These are phyloP conservation scores for Calonectria naviculata DNA, from an alignment of 2,329 filamentous ascomycete species.

Conservation along the genomic window DNA sequence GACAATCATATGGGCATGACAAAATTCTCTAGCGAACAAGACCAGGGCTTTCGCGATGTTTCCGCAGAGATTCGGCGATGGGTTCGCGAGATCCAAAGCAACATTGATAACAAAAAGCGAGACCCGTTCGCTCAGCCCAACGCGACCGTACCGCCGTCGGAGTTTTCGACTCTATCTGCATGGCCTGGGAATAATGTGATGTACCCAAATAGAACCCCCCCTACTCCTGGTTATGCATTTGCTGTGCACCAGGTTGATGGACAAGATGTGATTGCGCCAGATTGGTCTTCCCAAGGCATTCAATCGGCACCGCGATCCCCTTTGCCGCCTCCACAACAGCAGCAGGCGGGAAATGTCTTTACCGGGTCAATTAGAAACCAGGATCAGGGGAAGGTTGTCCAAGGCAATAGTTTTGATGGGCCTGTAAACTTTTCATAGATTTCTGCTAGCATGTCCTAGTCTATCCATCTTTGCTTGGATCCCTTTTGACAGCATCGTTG, in stretches of 20 bases:
- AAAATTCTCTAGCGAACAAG: not conserved
- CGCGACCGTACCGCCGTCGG: not conserved
- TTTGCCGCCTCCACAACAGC: not conserved
- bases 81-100: not conserved
- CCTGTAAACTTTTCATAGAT: not conserved
- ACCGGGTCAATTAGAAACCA: not conserved
- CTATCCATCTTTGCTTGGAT: too few relatives aligned
- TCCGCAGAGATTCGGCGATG: not conserved
- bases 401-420: not conserved
- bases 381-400: not conserved
- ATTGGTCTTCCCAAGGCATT: not conserved
- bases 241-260: not conserved
- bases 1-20: slow-evolving; percentile 1
- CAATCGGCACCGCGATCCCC: not conserved
- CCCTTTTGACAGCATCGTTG: too few relatives aligned
- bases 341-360: not conserved
- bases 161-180: not conserved
- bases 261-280: not conserved
- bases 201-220: not conserved
- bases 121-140: not conserved
- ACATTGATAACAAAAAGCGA: not conserved
- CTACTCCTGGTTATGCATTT: not conserved
- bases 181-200: not conserved
- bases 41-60: not conserved
- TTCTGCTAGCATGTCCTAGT: too few relatives aligned